Evolutionary conservation across 129 eudicot genomes (phyloP), one percentile per base, ranked within the genome.

Genomic region (Pulicaria dysenterica): DNA sequence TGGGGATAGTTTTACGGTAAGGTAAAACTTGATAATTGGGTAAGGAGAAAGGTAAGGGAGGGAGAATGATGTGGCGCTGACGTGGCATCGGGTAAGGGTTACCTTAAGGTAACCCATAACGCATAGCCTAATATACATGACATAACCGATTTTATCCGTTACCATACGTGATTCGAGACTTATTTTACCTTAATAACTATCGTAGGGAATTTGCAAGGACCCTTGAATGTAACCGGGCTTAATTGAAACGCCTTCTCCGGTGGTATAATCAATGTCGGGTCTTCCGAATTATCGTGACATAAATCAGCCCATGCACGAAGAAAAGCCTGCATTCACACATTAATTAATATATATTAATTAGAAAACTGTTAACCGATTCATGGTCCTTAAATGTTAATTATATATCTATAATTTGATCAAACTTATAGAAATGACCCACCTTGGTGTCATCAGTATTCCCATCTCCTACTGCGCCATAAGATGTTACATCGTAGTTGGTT

Each of bases 391-490:
- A n/a, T n/a, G n/a, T 60, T n/a, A 24, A 24, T 24, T 24, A n/a
- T n/a, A n/a, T n/a, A 1, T 24, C 31, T 24, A 0, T 24, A 24
- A 24, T 24, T 24, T 24, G 31, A 24, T 24, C 31, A 24, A 24
- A 24, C 31, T 24, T 24, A 24, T 24, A 24, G 31, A 24, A 24
- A 24, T 24, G 68, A 65, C 38, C 43, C 55, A 84, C 88, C 14
- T 84, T 11, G 0, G 88, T 55, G 74, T 84, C 85, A 43, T 80
- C 75, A 17, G 74, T 70, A 8, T 41, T 3, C 8, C 80, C 88
- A 69, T 84, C 85, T 58, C 88, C 88, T 62, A 37, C 19, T 24
- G 85, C 88, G n/a, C 85, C 88, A 64, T 72, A 84, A 1, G 70
- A n/a, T 15, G 75, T 73, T 9, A 84, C 81, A 73, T 80, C 68